phyloP scores from a whole-genome alignment of 371 early-diverging fungal species.

The Rhizopus stolonifer region DNA sequence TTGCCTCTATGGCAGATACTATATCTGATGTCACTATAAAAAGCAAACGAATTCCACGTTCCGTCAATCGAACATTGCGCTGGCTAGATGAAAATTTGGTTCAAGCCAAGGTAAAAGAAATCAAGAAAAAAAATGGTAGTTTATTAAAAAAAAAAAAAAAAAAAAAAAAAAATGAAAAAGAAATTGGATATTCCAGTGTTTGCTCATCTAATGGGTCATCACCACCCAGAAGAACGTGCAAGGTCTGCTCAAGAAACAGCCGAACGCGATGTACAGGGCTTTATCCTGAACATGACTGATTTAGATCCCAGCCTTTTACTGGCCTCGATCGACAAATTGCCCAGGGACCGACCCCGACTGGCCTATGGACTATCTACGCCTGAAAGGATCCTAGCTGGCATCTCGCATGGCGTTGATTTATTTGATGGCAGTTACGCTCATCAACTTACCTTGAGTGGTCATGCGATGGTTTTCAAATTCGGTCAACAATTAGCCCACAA shows the following conservation, averaged over 20 bases:
- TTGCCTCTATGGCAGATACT: conserved; percentile 46
- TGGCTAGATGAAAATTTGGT: conserved; percentile 53
- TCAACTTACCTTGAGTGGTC: conserved; percentile 41
- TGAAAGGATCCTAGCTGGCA: conserved; percentile 65
- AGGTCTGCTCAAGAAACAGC: conserved; percentile 58
- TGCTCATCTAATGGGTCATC: conserved; percentile 58
- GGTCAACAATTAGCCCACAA: conserved; percentile 32
- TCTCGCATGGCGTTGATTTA: conserved; percentile 68
- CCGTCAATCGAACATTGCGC: conserved; percentile 64
- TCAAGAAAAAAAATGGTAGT: no score
- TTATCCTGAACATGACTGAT: conserved; percentile 41
- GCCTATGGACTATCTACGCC: conserved; percentile 45
- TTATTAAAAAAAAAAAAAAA: no score
- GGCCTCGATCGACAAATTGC: conserved; percentile 39
- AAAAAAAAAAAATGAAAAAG: background rate
- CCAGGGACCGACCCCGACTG: conserved; percentile 46
- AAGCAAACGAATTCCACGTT: conserved; percentile 61
- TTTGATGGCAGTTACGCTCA: conserved; percentile 66
- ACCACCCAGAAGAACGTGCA: conserved; percentile 53
- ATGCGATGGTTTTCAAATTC: conserved; percentile 44
- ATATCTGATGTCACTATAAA: conserved; percentile 48
- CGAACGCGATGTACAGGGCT: conserved; percentile 55
- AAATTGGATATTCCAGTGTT: conserved; percentile 47
- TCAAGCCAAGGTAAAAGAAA: conserved; percentile 32
- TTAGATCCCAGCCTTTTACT: conserved; percentile 23